phyloP scores from a whole-genome alignment of 306 rosid species.

The Prunus mira region DNA sequence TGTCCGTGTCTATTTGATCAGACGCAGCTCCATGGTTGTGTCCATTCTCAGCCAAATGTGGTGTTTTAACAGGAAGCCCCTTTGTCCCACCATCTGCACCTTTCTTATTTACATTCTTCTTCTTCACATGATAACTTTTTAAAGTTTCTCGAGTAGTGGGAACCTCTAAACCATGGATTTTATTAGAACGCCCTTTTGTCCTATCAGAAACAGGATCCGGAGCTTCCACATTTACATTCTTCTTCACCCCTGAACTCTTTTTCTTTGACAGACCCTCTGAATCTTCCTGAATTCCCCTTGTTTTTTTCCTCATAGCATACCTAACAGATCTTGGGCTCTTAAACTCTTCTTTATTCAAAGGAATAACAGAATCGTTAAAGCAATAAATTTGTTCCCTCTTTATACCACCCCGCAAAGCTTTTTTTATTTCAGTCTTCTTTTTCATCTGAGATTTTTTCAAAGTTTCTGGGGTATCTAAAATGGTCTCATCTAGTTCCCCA shows the following conservation, averaged over 20 bases:
- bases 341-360: conserved; percentile 2
- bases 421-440: neutral
- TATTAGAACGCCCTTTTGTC: neutral
- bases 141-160: neutral
- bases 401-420: conserved; percentile 5
- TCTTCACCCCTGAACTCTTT: conserved; percentile 4
- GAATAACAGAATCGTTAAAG: neutral
- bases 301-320: neutral
- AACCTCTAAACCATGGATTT: neutral
- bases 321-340: conserved; percentile 7
- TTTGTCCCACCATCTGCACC: neutral
- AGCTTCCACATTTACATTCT: neutral
- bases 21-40: conserved; percentile 2
- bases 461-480: conserved; percentile 5
- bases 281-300: neutral
- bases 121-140: neutral
- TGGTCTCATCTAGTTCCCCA: conserved; percentile 1
- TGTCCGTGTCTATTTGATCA: conserved; percentile 18
- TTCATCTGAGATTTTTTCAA: conserved; percentile 8
- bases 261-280: neutral
- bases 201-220: neutral
- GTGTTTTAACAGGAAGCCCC: neutral
- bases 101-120: neutral
- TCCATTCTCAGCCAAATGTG: neutral
- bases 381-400: neutral